phyloP scores from a whole-genome alignment of 1,139 yeast species.

The Nakaseomyces glabratus region DNA sequence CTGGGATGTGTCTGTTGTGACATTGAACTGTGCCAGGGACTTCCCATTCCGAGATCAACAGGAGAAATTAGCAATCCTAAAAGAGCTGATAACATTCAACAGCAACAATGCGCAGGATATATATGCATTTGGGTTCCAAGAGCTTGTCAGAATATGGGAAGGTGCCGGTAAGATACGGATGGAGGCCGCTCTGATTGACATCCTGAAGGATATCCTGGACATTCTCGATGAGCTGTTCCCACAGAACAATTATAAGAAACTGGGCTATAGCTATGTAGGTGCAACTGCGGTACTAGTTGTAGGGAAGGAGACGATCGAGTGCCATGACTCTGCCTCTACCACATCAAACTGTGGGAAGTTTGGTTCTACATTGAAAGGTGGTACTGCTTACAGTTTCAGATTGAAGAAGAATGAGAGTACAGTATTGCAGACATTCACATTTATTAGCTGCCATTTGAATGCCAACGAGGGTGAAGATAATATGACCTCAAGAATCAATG shows the following conservation, averaged over 20 bases:
- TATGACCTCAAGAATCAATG: conserved; percentile 42
- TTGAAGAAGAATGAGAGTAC: conserved; percentile 23
- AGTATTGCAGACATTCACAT: conserved; percentile 40
- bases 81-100: conserved; percentile 12
- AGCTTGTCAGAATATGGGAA: conserved; percentile 55
- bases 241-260: conserved; percentile 37
- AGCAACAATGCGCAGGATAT: conserved; percentile 35
- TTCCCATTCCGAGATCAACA: conserved; percentile 18
- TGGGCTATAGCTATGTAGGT: conserved; percentile 48
- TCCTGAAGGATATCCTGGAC: conserved; percentile 37
- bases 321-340: background rate
- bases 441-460: conserved; percentile 61
- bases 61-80: conserved; percentile 6
- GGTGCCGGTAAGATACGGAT: conserved; percentile 43
- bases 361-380: conserved; percentile 66
- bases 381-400: conserved; percentile 48
- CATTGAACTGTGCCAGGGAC: conserved; percentile 29
- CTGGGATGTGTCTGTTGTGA: conserved; percentile 17
- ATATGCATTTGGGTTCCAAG: conserved; percentile 68
- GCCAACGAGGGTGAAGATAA: conserved; percentile 63
- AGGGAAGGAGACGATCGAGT: conserved; percentile 36
- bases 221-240: conserved; percentile 35
- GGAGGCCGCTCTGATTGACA: conserved; percentile 35
- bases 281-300: conserved; percentile 56
- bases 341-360: conserved; percentile 42